Percentiles rank a stretch among this genome's conserved stretches.
Evolutionary conservation across 176 grass and related monocot genomes (phyloP).

Genomic region (Puccinellia tenuiflora): DNA sequence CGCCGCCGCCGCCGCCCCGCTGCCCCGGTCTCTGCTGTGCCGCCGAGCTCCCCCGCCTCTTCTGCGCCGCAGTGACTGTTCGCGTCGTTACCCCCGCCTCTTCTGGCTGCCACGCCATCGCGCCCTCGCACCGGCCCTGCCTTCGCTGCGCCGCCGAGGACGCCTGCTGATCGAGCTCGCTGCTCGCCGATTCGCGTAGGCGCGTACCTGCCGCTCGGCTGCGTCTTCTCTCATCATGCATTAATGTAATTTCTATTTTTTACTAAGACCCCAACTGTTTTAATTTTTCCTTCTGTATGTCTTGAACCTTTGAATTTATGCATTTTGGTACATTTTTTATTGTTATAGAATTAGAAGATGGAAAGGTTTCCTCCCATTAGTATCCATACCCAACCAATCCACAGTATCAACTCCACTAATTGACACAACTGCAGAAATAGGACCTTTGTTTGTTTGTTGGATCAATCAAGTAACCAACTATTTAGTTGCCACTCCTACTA

Average conservation of each 20-base stretch:
- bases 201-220: not conserved
- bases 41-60: not conserved
- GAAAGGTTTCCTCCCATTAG: not conserved
- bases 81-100: not conserved
- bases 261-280: not conserved
- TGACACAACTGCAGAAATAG: not conserved
- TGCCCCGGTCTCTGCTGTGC: not conserved
- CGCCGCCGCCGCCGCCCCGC: not conserved
- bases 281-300: not conserved
- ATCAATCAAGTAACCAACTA: not conserved
- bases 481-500: not conserved
- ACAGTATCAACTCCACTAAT: not conserved
- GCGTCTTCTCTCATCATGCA: not conserved
- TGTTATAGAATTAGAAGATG: not conserved
- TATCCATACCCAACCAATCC: not conserved
- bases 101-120: not conserved
- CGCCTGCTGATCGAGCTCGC: not conserved
- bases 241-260: not conserved
- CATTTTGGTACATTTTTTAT: not conserved
- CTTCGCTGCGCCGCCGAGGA: not conserved
- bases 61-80: not conserved
- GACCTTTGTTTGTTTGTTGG: not conserved
- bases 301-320: not conserved
- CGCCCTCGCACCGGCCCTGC: not conserved
- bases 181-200: not conserved